Base-by-base conservation (phyloP, 495 filamentous ascomycete genomes). In the Talaromyces adpressus region DNA sequence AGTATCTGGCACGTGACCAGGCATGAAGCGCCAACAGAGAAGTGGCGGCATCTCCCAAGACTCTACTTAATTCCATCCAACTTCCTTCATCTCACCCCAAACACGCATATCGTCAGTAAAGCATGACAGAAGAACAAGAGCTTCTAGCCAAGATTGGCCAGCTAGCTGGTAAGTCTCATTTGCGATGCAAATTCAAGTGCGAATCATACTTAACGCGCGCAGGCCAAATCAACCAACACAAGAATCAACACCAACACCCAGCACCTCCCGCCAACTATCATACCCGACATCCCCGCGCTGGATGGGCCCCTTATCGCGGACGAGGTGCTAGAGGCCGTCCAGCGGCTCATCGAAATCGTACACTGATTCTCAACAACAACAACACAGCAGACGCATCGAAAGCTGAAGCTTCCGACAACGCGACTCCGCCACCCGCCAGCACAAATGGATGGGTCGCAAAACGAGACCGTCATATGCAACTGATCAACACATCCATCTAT, bases 211-310 rank as follows among this genome's bases (percentile, higher is more conserved):
- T 66, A 79, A 60, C 54, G 62, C 61, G 30, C 49, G 12, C 65
- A 91, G 89, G 90, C 67, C 88, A 88, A 72, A 95, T 96, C 74
- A 92, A 93, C 74, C 87, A 87, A 56, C 88, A 91, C 76, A 93
- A 90, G 68, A 88, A 83, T 57, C 85, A 90, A 65, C 76, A 79
- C 20, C 64, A 74, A 34, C 67, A 76, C 23, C 52, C 73, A 62
- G 59, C 71, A 32, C 65, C 62, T 63, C 32, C 36, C 1, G 25
- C 64, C 51, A 41, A 25, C 30, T 71, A 73, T 6, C 63, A 64
- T 22, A 64, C 66, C 57, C 69, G 77, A 56, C 84, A 79, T 41
- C 72, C 72, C 36, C 69, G 73, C 18, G 74, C 79, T 63, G 80
- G 81, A 25, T 79, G 75, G 75, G 73, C 78, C 45, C 78, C 80